Base-by-base conservation (phyloP, 192 early-diverging fungal genomes). In the Mortierella antarctica region DNA sequence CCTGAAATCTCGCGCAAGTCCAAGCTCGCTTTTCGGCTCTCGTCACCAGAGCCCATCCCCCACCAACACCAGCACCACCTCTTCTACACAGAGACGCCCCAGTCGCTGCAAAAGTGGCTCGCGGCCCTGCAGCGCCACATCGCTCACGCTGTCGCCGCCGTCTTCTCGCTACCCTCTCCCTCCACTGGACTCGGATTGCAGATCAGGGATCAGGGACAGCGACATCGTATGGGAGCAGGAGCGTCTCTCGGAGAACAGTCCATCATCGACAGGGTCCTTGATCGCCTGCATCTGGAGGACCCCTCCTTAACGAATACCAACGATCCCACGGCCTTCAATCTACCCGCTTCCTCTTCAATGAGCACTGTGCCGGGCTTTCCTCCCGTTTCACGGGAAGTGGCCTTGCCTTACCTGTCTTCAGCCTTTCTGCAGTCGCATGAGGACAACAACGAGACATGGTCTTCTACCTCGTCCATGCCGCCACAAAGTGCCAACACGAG, bases 1-100 rank as follows among this genome's bases (percentile, higher is more conserved):
- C 57, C 70, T 7, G 77, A 80, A 1, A 67, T 80, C 13, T 72
- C 77, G 14, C 77, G 77, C 57, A 80, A 80, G 48, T 80, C 77
- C 12, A 80, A 80, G 50, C 56, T 52, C 57, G 65, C 77, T 18
- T 72, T 80, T 54, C 70, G 65, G 4, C 53, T 80, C 4, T 71
- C 77, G 2, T 66, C 77, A 1, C 56, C 65, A 14, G 70, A 63
- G 21, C 58, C 76, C 6, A 71, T 71, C 51, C 51, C 76, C 17
- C 69, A 80, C 8, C 77, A 80, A 31, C 64, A 62, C 45, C 77
- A 72, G 59, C 64, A 67, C 46, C 77, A 80, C 20, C 31, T 80
- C 5, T 80, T 80, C 20, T 63, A 52, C 8, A 56, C 70, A 1
- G 77, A 80, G 18, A 47, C 52, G 6, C 58, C 65, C 0, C 69